A percentile compares a stretch with the other conserved stretches of the same genome.
Conservation (phyloP, 2,329 filamentous ascomycete species). For the Talaromyces sp. region DNA sequence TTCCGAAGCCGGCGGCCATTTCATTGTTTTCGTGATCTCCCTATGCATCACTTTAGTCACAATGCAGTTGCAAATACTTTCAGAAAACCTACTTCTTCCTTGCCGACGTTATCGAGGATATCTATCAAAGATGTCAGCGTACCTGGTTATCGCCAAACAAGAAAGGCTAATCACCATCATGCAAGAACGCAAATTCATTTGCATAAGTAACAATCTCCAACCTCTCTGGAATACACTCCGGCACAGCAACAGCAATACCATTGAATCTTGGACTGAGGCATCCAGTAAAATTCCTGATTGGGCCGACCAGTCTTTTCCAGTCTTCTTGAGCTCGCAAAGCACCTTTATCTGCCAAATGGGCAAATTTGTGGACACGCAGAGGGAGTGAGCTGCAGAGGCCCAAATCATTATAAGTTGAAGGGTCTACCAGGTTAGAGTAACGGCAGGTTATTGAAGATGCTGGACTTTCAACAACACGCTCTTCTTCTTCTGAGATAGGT, state of each 20-base stretch:
- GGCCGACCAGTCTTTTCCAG: not conserved
- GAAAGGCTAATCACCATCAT: slow-evolving; percentile 34
- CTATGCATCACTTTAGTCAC: slow-evolving; percentile 23
- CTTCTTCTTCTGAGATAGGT: not conserved
- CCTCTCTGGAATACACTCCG: slow-evolving; percentile 40
- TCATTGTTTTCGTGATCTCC: slow-evolving; percentile 26
- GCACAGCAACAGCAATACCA: slow-evolving; percentile 34
- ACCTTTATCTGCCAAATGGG: not conserved
- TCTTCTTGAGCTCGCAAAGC: not conserved
- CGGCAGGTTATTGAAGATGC: not conserved
- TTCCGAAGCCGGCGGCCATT: slow-evolving; percentile 25
- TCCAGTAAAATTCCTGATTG: slow-evolving; percentile 18
- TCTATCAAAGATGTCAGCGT: not conserved
- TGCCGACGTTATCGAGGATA: not conserved
- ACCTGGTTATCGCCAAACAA: not conserved
- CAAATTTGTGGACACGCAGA: not conserved
- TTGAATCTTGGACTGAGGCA: slow-evolving; percentile 24
- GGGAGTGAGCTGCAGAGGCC: not conserved
- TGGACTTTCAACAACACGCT: not conserved
- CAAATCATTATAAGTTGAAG: not conserved
- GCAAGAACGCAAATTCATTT: slow-evolving; percentile 42
- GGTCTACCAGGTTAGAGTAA: slow-evolving; percentile 5
- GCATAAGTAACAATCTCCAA: slow-evolving; percentile 41
- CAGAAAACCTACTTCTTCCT: not conserved
- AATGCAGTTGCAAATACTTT: not conserved